Evolutionary conservation across 1,284 basidiomycete species (phyloP).

Genomic region (Cystobasidium slooffiae): DNA sequence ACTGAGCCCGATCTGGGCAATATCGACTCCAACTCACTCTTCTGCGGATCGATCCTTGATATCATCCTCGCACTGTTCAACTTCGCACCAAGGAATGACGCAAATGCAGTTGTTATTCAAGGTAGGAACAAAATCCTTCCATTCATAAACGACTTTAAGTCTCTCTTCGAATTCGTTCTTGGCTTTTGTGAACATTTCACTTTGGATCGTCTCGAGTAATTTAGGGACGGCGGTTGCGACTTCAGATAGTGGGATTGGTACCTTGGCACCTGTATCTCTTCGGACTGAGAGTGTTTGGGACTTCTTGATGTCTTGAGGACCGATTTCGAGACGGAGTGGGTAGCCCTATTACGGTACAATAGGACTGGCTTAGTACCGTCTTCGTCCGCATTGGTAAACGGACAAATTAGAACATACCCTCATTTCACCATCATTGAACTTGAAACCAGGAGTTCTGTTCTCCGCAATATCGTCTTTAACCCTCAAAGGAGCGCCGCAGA

Average conservation of each 20-base stretch:
- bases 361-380: background rate
- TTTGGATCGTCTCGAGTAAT: constrained; percentile 84
- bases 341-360: constrained; percentile 69
- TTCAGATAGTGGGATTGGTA: constrained; percentile 70
- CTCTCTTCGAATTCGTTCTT: constrained; percentile 74
- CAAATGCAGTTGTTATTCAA: constrained; percentile 87
- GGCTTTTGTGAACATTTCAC: constrained; percentile 83
- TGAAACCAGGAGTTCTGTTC: constrained; percentile 96
- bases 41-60: constrained; percentile 92
- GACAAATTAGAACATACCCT: constrained; percentile 64
- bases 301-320: constrained; percentile 88
- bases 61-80: constrained; percentile 90
- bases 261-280: constrained; percentile 80
- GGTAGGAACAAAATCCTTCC: constrained; percentile 89
- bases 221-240: constrained; percentile 66
- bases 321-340: constrained; percentile 93
- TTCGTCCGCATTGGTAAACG: background rate
- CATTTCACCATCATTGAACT: constrained; percentile 99
- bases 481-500: constrained; percentile 67
- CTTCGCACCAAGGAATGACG: constrained; percentile 96
- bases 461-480: constrained; percentile 91
- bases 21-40: constrained; percentile 65
- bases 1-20: too few species aligned
- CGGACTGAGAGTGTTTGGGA: constrained; percentile 82
- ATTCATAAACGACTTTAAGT: constrained; percentile 75